phyloP scores from a whole-genome alignment of 2,329 filamentous ascomycete species.

The Grosmannia serpens region DNA sequence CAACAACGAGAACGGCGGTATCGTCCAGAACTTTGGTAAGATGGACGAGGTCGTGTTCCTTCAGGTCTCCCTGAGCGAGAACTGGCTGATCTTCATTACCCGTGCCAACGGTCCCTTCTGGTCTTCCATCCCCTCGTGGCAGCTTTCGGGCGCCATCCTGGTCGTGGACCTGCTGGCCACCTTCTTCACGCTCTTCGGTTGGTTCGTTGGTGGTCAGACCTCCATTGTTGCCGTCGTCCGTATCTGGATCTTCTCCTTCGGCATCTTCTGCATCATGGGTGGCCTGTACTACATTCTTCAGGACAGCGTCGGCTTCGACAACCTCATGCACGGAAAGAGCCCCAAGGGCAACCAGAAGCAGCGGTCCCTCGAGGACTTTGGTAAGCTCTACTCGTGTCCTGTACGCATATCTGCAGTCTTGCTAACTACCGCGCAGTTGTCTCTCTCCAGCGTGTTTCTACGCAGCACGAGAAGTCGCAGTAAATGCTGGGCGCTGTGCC shows the following conservation, averaged over 20 bases:
- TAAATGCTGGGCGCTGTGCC: conserved; percentile 28
- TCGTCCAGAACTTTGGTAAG: conserved; percentile 80
- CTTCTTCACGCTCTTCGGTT: conserved; percentile 76
- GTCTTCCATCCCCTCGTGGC: conserved; percentile 81
- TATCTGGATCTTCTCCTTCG: conserved; percentile 86
- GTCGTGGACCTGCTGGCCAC: conserved; percentile 76
- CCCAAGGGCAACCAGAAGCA: conserved; percentile 74
- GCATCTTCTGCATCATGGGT: conserved; percentile 69
- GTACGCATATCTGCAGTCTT: not conserved
- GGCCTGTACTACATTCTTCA: conserved; percentile 68
- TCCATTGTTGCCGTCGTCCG: conserved; percentile 76
- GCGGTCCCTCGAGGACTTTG: conserved; percentile 78
- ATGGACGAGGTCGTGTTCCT: conserved; percentile 78
- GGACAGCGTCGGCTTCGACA: conserved; percentile 72
- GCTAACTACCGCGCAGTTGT: conserved; percentile 50
- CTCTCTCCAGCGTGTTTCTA: conserved; percentile 80
- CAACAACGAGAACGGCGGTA: conserved; percentile 59
- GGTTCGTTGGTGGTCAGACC: conserved; percentile 55
- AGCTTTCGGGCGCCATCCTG: conserved; percentile 66
- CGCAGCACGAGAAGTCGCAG: conserved; percentile 80
- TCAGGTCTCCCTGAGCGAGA: conserved; percentile 81
- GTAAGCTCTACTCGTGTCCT: conserved; percentile 38
- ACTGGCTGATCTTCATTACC: conserved; percentile 95
- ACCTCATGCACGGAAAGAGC: conserved; percentile 85
- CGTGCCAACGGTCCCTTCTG: conserved; percentile 88